Conservation (phyloP, 2,329 filamentous ascomycete species). For the Cercospora berteroae region DNA sequence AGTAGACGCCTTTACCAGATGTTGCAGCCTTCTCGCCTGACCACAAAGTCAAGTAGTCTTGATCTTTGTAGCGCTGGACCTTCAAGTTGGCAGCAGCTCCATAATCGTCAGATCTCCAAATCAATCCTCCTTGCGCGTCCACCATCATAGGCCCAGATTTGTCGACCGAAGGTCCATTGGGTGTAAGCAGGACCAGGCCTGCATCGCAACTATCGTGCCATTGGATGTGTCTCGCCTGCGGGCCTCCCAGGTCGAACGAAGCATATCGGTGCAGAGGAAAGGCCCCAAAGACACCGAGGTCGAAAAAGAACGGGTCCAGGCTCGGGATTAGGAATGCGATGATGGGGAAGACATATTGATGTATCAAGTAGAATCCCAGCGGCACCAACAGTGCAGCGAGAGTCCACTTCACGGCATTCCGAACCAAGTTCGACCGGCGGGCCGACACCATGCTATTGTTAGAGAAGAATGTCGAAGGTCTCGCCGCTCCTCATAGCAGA, state of each 20-base stretch:
- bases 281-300: slow-evolving; percentile 36
- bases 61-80: slow-evolving; percentile 38
- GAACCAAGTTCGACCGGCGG: slow-evolving; percentile 14
- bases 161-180: slow-evolving; percentile 33
- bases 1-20: slow-evolving; percentile 38
- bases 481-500: neutral
- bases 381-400: slow-evolving; percentile 13
- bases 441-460: slow-evolving; percentile 20
- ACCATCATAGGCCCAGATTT: slow-evolving; percentile 39
- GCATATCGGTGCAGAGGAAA: slow-evolving; percentile 31
- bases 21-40: slow-evolving; percentile 39
- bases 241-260: slow-evolving; percentile 32
- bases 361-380: slow-evolving; percentile 24
- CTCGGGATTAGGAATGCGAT: slow-evolving; percentile 32
- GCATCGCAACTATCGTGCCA: slow-evolving; percentile 36
- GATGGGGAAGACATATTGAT: slow-evolving; percentile 34
- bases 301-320: slow-evolving; percentile 33
- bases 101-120: slow-evolving; percentile 38
- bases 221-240: slow-evolving; percentile 28
- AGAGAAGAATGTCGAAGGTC: neutral
- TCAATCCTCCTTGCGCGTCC: slow-evolving; percentile 35
- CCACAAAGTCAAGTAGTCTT: slow-evolving; percentile 43
- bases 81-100: slow-evolving; percentile 35
- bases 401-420: slow-evolving; percentile 15
- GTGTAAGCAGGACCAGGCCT: slow-evolving; percentile 34